Evolutionary conservation across 2,329 filamentous ascomycete genomes (phyloP), one percentile per base, ranked within the genome.

Genomic region (Colletotrichum gloeosporioides): DNA sequence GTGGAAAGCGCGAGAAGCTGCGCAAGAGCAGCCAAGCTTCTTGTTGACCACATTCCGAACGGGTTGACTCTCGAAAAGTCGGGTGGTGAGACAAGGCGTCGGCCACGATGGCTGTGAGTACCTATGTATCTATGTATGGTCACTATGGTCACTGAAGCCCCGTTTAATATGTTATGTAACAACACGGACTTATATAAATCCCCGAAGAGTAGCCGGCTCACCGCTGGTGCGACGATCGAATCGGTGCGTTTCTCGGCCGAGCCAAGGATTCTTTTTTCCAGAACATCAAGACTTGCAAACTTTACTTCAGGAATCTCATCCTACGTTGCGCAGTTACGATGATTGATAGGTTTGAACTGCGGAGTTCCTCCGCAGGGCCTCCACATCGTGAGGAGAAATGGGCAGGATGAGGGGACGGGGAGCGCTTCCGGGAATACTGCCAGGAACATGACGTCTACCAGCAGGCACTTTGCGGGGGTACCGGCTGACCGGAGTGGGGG

Each of bases 181-280:
- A 44, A 4, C 31, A 29, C 49, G 62, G 69, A 63, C 18, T 49
- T 34, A 61, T 67, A 49, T 39, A 57, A 59, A 22, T 15, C 53
- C 69, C 69, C 69, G 69, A 67, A 22, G 69, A 67, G 62, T 32
- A 61, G 12, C 69, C 69, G 69, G 27, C 53, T 61, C 69, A 72
- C 62, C 69, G 69, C 69, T 16, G 44, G 61, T 67, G 29, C 36
- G 9, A 49, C 4, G 27, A 29, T 53, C 57, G 25, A 44, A 59
- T 39, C 68, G n/a, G 62, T 15, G 25, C 15, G 25, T 59, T 44
- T 29, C 39, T 72, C 62, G 69, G 59, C 39, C 59, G 39, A 22
- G 36, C 59, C 69, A 57, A 65, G 44, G 25, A 59, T 12, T 13
- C 0, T 53, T 7, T 22, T 18, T 44, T 29, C 66, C 32, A 29